phyloP scores from a whole-genome alignment of 208 protist species.

The Sergeia podlipaevii region DNA sequence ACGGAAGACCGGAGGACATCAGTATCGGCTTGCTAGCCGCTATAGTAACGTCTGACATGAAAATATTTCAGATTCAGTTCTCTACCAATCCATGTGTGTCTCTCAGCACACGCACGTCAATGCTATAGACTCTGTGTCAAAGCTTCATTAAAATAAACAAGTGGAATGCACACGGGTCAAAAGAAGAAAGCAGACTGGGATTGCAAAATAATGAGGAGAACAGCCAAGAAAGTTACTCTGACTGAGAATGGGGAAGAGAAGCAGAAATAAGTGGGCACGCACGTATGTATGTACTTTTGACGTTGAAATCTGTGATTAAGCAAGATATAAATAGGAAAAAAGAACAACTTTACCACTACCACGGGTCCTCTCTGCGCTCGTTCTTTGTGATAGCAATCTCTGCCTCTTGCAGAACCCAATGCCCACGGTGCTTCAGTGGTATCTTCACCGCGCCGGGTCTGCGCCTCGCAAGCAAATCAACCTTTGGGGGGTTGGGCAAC shows the following conservation, averaged over 20 bases:
- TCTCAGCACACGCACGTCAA: no score
- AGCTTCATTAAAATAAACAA: not conserved
- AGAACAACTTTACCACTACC: slow-evolving; percentile 30
- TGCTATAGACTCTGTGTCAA: not conserved
- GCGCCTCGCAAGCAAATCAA: slow-evolving; percentile 34
- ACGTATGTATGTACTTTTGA: no score
- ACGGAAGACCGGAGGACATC: not conserved
- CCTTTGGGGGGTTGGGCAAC: slow-evolving; percentile 66
- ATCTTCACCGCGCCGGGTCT: slow-evolving; percentile 51
- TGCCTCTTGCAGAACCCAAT: slow-evolving; percentile 87
- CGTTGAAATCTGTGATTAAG: no score
- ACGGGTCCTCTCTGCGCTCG: slow-evolving; percentile 76
- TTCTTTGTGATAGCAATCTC: slow-evolving; percentile 82
- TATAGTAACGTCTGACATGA: no score
- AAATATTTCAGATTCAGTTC: no score
- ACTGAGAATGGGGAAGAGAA: not conserved
- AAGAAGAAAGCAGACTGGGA: slow-evolving; percentile 5
- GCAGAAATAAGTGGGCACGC: not conserved
- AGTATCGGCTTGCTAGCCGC: no score
- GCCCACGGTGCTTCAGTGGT: slow-evolving; percentile 55
- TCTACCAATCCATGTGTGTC: no score
- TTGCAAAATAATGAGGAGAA: not conserved
- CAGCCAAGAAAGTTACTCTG: not conserved
- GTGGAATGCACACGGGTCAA: slow-evolving; percentile 1
- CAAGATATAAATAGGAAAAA: slow-evolving; percentile 4